A percentile compares a stretch with the other conserved stretches of the same genome.
phyloP scores from a whole-genome alignment of 176 grass and related monocot species.

The Dendrocalamus sinicus region DNA sequence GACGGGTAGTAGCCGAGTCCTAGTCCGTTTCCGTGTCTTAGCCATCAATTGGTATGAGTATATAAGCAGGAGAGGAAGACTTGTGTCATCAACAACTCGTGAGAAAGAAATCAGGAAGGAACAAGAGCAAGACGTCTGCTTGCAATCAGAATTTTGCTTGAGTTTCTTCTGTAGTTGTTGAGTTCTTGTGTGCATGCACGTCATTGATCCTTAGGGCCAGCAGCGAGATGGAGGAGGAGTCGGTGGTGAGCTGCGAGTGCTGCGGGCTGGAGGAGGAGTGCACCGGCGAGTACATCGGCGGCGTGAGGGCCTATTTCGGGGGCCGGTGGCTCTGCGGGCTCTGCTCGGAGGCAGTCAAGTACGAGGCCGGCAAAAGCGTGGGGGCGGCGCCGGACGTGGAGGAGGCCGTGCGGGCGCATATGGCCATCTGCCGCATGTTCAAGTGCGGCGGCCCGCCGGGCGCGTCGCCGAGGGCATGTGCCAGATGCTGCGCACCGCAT shows the following conservation, averaged over 20 bases:
- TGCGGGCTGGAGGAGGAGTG: slow-evolving; percentile 88
- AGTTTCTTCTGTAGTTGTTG: too few relatives aligned
- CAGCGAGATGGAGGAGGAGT: slow-evolving; percentile 39
- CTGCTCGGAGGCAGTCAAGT: slow-evolving; percentile 76
- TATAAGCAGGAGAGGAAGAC: too few relatives aligned
- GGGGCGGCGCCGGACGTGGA: slow-evolving; percentile 25
- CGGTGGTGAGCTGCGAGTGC: slow-evolving; percentile 61
- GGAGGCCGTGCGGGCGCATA: slow-evolving; percentile 73
- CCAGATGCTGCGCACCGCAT: slow-evolving; percentile 70
- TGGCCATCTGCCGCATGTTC: slow-evolving; percentile 75
- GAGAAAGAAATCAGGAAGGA: too few relatives aligned
- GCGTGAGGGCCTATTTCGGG: slow-evolving; percentile 55
- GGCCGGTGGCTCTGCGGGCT: slow-evolving; percentile 88
- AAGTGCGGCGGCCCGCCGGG: slow-evolving; percentile 47
- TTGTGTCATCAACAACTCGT: too few relatives aligned
- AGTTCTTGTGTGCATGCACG: too few relatives aligned
- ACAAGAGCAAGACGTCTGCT: too few relatives aligned
- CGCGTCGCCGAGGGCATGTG: slow-evolving; percentile 85
- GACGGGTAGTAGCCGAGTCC: too few relatives aligned
- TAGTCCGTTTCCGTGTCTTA: too few relatives aligned
- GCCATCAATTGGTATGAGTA: too few relatives aligned
- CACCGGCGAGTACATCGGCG: slow-evolving; percentile 66
- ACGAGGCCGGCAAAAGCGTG: slow-evolving; percentile 62
- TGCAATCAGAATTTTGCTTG: too few relatives aligned
- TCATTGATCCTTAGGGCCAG: too few relatives aligned